Percentiles rank a stretch among this genome's conserved stretches.
These are phyloP conservation scores for Tulasnella sp. DNA, from an alignment of 768 basidiomycete species.

Conservation along the genomic window DNA sequence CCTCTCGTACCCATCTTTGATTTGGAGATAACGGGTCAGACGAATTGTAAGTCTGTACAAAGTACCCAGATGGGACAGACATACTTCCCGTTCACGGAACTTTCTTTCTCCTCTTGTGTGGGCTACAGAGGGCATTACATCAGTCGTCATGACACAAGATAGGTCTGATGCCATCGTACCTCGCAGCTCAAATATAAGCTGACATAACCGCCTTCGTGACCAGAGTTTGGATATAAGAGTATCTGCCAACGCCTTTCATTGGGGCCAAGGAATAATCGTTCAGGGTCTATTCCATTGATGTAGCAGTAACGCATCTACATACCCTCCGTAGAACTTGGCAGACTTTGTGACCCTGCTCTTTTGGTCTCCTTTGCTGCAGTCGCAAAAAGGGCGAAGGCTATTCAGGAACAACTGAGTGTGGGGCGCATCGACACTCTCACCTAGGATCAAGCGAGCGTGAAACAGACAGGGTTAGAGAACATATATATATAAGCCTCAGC, in stretches of 20 bases:
- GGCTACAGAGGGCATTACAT: constrained; percentile 38
- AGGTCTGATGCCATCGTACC: constrained; percentile 33
- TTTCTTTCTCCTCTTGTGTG: constrained; percentile 63
- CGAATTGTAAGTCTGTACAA: no score
- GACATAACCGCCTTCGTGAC: constrained; percentile 47
- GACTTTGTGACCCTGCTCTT: constrained; percentile 49
- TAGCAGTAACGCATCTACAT: constrained; percentile 18
- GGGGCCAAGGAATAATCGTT: constrained; percentile 19
- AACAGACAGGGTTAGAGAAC: no score
- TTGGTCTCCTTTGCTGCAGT: constrained; percentile 50
- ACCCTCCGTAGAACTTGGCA: constrained; percentile 58
- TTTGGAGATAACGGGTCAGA: neutral
- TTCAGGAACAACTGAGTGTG: neutral
- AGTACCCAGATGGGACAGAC: constrained; percentile 10
- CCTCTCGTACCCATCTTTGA: constrained; percentile 70
- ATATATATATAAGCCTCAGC: no score
- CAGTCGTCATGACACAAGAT: neutral
- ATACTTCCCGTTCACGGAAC: constrained; percentile 48
- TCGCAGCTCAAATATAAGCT: constrained; percentile 77
- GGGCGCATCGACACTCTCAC: neutral
- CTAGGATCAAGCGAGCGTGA: no score
- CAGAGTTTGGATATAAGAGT: constrained; percentile 76
- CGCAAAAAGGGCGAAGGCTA: neutral
- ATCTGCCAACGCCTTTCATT: constrained; percentile 38
- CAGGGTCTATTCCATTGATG: neutral